Evolutionary conservation across 2,329 filamentous ascomycete genomes (phyloP).

Genomic region (Trichoderma gracile): DNA sequence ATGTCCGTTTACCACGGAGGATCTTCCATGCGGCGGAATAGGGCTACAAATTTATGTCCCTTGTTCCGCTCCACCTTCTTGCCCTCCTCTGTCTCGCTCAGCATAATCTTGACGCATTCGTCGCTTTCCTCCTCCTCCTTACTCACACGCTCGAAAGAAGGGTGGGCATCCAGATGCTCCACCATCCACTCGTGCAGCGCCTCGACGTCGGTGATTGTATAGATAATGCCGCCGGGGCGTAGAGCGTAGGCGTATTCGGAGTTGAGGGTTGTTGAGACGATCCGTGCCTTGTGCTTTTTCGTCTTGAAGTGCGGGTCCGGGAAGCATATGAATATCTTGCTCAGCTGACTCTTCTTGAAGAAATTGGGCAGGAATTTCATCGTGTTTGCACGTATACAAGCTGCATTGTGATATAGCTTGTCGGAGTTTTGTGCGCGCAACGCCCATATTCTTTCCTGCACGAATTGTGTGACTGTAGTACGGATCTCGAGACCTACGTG

Average conservation of each 20-base stretch:
- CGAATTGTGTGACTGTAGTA: slow-evolving; percentile 84
- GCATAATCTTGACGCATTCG: slow-evolving; percentile 73
- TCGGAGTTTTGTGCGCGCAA: slow-evolving; percentile 66
- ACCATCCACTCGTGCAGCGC: slow-evolving; percentile 95
- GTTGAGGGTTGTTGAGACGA: slow-evolving; percentile 83
- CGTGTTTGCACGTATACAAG: slow-evolving; percentile 86
- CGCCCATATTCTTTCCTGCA: slow-evolving; percentile 82
- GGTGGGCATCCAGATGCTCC: slow-evolving; percentile 75
- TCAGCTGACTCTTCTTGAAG: slow-evolving; percentile 77
- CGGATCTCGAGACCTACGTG: slow-evolving; percentile 83
- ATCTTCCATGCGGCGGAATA: slow-evolving; percentile 79
- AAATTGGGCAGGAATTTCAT: slow-evolving; percentile 99
- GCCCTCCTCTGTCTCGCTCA: slow-evolving; percentile 87
- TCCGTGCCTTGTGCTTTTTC: slow-evolving; percentile 94
- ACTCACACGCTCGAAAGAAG: slow-evolving; percentile 73
- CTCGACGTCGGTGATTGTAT: slow-evolving; percentile 97
- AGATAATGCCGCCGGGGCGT: slow-evolving; percentile 79
- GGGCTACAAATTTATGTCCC: slow-evolving; percentile 86
- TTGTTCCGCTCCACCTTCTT: slow-evolving; percentile 94
- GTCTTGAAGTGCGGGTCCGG: slow-evolving; percentile 98
- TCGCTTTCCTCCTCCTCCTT: slow-evolving; percentile 68
- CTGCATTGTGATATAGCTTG: slow-evolving; percentile 76
- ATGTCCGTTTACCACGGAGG: slow-evolving; percentile 65
- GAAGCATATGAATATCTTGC: slow-evolving; percentile 96
- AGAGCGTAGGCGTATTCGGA: slow-evolving; percentile 92